Percentiles rank a stretch among this genome's conserved stretches.
Evolutionary conservation across 257 asterid genomes (phyloP).

Genomic region (Salvia splendens): DNA sequence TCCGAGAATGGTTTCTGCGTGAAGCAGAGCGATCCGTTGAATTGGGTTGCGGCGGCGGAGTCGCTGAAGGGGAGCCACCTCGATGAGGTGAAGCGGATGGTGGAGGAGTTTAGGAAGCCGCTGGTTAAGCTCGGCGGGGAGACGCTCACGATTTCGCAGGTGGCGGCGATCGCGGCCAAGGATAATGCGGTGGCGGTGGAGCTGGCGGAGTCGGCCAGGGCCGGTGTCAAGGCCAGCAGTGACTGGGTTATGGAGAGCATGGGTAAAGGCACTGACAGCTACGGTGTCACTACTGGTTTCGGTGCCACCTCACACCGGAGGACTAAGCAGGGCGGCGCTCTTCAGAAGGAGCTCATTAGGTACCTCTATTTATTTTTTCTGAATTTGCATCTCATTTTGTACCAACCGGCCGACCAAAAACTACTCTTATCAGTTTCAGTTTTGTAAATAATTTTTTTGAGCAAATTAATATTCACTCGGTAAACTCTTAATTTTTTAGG

Average conservation of each 20-base stretch:
- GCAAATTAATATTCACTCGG: too few relatives aligned
- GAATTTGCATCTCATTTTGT: too few relatives aligned
- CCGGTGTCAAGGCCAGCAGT: slow-evolving; percentile 92
- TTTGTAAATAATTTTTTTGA: too few relatives aligned
- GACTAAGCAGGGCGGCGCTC: slow-evolving; percentile 89
- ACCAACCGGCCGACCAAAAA: too few relatives aligned
- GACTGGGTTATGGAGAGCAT: slow-evolving; percentile 95
- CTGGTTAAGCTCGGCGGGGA: slow-evolving; percentile 81
- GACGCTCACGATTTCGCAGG: slow-evolving; percentile 73
- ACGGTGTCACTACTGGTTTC: slow-evolving; percentile 89
- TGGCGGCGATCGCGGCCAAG: slow-evolving; percentile 75
- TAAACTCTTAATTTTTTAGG: too few relatives aligned
- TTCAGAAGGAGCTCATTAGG: slow-evolving; percentile 92
- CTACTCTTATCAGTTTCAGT: too few relatives aligned
- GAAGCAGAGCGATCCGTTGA: slow-evolving; percentile 59
- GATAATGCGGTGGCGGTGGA: slow-evolving; percentile 67
- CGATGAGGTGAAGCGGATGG: slow-evolving; percentile 86
- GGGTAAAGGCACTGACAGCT: slow-evolving; percentile 84
- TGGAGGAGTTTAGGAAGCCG: slow-evolving; percentile 74
- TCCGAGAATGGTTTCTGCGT: slow-evolving; percentile 50
- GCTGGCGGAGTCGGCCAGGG: slow-evolving; percentile 75
- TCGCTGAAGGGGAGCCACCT: slow-evolving; percentile 77
- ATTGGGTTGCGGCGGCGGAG: slow-evolving; percentile 88
- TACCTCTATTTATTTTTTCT: background rate
- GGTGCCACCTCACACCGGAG: slow-evolving; percentile 89